Base-by-base conservation (phyloP, 495 filamentous ascomycete genomes). In the Aspergillus mulundensis region DNA sequence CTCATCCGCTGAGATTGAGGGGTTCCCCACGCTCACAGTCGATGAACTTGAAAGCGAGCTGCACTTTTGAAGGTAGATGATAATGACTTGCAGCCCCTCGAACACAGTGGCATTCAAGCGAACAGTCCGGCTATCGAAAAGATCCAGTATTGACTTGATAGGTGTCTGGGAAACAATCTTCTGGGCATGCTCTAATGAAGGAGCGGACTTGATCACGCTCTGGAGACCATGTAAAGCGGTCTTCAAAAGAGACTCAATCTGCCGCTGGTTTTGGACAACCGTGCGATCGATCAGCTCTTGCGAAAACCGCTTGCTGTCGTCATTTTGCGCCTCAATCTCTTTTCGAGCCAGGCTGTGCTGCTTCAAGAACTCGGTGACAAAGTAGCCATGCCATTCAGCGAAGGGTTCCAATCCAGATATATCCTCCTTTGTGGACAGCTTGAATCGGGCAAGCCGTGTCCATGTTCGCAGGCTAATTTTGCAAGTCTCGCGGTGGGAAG, bases 401-500 rank as follows among this genome's bases (percentile, higher is more conserved):
- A 92, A 87, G 3, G 79, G 77, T 50, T 77, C 76, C 28, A 87
- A 78, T 14, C 70, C 73, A 8, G 66, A 66, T 6, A 69, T 58
- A 45, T 80, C 74, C 57, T 86, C 81, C 19, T 79, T 66, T 0
- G 76, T 82, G 0, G 85, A 84, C 5, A 91, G 62, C 58, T 93
- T 83, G 63, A 91, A 96, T 8, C 82, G 79, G 7, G 87, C 81
- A 32, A 97, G 80, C 63, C 89, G 85, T 44, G 77, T 74, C 93
- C 93, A 97, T 14, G 90, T 81, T 30, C 85, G 81, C 14, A 97
- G 70, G 46, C 84, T 96, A 58, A 97, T 87, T 47, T 84, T 80
- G 66, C 89, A 95, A 3, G 89, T 91, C 74, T 93, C 88, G 55
- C 82, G 83, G 67, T 98, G 94, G 3, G 93, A 95, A 30, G 62